Evolutionary conservation across 305 asterid species (phyloP).

Genomic region (Solanum aculeatissimum): DNA sequence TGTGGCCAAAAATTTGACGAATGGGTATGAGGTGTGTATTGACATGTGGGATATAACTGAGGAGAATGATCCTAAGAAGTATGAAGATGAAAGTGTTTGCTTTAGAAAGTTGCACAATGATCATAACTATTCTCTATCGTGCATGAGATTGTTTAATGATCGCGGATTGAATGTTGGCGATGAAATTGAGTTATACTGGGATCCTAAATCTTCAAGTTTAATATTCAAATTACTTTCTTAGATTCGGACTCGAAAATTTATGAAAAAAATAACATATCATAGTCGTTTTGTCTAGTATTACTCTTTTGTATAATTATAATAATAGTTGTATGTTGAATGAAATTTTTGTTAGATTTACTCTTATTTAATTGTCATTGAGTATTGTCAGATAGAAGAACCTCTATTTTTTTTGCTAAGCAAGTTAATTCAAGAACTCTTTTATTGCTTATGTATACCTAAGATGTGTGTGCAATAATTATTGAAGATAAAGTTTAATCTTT

Average conservation of each 20-base stretch:
- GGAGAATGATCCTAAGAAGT: slow-evolving; percentile 14
- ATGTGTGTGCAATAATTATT: too few relatives aligned
- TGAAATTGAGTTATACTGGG: slow-evolving; percentile 36
- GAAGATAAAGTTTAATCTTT: too few relatives aligned
- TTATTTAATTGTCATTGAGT: too few relatives aligned
- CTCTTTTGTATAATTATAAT: too few relatives aligned
- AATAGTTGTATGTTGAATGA: too few relatives aligned
- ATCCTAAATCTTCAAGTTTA: slow-evolving; percentile 8
- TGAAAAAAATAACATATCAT: neutral
- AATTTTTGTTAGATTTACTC: neutral
- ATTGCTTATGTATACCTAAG: too few relatives aligned
- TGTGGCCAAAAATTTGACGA: slow-evolving; percentile 9
- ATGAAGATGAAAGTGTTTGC: slow-evolving; percentile 2
- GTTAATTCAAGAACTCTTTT: too few relatives aligned
- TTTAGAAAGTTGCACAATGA: slow-evolving; percentile 18
- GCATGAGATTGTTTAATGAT: neutral
- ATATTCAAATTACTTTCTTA: neutral
- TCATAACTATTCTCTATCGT: slow-evolving; percentile 6
- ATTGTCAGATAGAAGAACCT: too few relatives aligned
- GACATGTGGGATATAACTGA: slow-evolving; percentile 35
- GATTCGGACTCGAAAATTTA: neutral
- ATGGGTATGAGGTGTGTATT: slow-evolving; percentile 17
- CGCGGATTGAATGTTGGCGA: slow-evolving; percentile 20
- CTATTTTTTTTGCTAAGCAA: too few relatives aligned
- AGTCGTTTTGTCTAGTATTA: neutral